Evolutionary conservation across 2,329 filamentous ascomycete genomes (phyloP).

Genomic region (Fusarium graminum): DNA sequence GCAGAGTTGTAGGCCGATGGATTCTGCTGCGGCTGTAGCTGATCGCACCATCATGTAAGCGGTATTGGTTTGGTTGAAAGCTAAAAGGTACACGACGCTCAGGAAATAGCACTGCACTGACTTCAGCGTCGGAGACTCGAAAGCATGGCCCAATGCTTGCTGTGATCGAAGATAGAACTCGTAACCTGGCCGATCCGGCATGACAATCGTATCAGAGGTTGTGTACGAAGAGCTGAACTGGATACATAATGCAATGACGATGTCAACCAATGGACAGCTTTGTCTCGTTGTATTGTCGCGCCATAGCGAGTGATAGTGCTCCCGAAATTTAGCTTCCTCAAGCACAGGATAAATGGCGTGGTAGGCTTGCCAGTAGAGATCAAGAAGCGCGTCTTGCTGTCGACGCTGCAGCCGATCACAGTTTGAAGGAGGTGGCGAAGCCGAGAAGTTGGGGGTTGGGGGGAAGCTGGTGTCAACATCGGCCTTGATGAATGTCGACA

Average conservation of each 20-base stretch:
- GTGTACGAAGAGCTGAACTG: conserved; percentile 57
- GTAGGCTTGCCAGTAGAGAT: conserved; percentile 63
- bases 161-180: conserved; percentile 60
- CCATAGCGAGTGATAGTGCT: conserved; percentile 46
- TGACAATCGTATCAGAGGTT: conserved; percentile 39
- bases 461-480: conserved; percentile 1
- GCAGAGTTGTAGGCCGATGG: conserved; percentile 36
- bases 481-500: conserved; percentile 36
- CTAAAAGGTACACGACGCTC: conserved; percentile 58
- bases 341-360: conserved; percentile 57
- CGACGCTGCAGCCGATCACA: conserved; percentile 50
- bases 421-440: neutral
- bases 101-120: conserved; percentile 63
- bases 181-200: conserved; percentile 59
- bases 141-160: conserved; percentile 55
- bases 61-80: conserved; percentile 31
- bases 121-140: conserved; percentile 60
- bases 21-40: conserved; percentile 35
- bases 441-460: neutral
- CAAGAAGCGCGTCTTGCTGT: conserved; percentile 63
- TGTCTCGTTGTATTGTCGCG: conserved; percentile 48
- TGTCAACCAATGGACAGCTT: conserved; percentile 64
- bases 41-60: conserved; percentile 38
- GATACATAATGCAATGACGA: conserved; percentile 65
- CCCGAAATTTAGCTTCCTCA: conserved; percentile 42